These are phyloP conservation scores for Dichomitus squalens DNA, from an alignment of 1,284 basidiomycete genomes.

Conservation along the genomic window DNA sequence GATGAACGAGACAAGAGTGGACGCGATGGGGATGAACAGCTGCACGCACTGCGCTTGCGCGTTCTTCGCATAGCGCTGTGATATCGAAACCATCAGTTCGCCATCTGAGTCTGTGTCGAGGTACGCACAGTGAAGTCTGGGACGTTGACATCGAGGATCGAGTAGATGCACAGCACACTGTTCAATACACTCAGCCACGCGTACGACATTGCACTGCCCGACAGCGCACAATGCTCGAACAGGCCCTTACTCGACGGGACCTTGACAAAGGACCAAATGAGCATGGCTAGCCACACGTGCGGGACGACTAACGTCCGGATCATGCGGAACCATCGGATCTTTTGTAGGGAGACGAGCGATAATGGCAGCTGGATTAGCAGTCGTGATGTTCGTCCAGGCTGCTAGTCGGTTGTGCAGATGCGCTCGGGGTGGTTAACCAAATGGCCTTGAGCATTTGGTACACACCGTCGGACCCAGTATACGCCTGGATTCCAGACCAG, in stretches of 20 bases:
- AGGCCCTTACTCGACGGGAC: slow-evolving; percentile 59
- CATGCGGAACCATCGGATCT: slow-evolving; percentile 73
- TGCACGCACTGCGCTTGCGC: slow-evolving; percentile 69
- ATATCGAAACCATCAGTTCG: neutral
- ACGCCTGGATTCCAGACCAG: slow-evolving; percentile 73
- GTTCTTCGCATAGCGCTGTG: slow-evolving; percentile 61
- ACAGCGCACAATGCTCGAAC: slow-evolving; percentile 45
- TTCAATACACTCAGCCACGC: slow-evolving; percentile 76
- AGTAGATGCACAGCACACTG: slow-evolving; percentile 67
- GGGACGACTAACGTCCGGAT: slow-evolving; percentile 70
- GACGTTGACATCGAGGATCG: slow-evolving; percentile 71
- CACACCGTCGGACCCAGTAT: slow-evolving; percentile 63
- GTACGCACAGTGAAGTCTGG: slow-evolving; percentile 68
- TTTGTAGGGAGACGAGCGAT: slow-evolving; percentile 75
- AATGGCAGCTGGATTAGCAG: slow-evolving; percentile 67
- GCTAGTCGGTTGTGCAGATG: slow-evolving; percentile 67
- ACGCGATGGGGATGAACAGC: slow-evolving; percentile 65
- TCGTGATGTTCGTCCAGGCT: slow-evolving; percentile 62
- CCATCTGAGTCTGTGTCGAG: too few relatives aligned
- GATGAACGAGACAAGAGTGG: slow-evolving; percentile 58
- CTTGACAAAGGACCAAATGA: slow-evolving; percentile 74
- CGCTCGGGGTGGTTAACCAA: slow-evolving; percentile 72
- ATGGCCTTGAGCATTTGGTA: slow-evolving; percentile 80
- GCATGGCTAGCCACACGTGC: slow-evolving; percentile 65
- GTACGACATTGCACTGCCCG: slow-evolving; percentile 63